Base-by-base conservation (phyloP, 306 rosid genomes). In the Cucumis cinereus region DNA sequence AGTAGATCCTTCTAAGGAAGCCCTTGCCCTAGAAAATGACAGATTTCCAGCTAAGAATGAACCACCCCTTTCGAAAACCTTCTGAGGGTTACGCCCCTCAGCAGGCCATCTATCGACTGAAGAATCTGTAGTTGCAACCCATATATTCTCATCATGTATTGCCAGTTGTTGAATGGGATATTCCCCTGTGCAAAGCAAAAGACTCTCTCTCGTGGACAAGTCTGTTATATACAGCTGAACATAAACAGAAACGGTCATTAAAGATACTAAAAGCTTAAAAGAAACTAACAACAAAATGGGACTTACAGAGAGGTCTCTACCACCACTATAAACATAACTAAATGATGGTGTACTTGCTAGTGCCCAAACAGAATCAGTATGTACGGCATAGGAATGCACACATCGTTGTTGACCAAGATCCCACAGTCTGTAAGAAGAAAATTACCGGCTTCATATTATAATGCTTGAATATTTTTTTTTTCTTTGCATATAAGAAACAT, bases 321-420 rank as follows among this genome's bases (percentile, higher is more conserved):
- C 99, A 78, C 99, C 98, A 78, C 99, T 95, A 82, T 90, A 95
- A 79, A 95, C 99, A 82, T 95, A 93, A 84, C 91, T 87, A 88
- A 95, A 95, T 54, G 99, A 74, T 16, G 98, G 98, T 57, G 97
- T 89, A 85, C 99, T 95, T 54, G 96, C 99, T 84, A 95, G 98
- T 75, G 99, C 91, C 99, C 99, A 95, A 73, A 95, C 99, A 85
- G 99, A 95, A 85, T 95, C 99, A 41, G 98, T 92, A 86, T 95
- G 99, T 80, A 95, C 99, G 36, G 98, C 99, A 86, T 95, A 95
- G 58, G 99, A 87, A 88, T 95, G 99, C 81, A 95, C 80, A 77
- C 99, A 95, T 77, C 99, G 88, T 80, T 95, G 99, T 88, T 92
- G 97, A 80, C 98, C 96, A 83, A 95, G 91, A 90, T 95, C 99